These are phyloP conservation scores for Phyllachora maydis DNA, from an alignment of 2,329 filamentous ascomycete genomes.

Conservation along the genomic window DNA sequence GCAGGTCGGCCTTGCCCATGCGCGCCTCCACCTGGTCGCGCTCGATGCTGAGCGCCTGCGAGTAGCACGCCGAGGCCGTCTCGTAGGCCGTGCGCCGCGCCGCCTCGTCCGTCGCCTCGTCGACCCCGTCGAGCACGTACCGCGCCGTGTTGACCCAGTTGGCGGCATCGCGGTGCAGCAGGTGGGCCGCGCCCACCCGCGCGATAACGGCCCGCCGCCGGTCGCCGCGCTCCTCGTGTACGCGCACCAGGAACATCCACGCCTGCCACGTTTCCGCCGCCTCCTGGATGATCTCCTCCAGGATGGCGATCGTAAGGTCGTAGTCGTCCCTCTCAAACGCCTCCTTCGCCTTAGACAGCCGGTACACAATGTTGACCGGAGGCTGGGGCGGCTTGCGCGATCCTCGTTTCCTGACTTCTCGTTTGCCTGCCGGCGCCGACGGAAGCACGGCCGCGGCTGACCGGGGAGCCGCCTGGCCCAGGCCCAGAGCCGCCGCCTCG, in stretches of 20 bases:
- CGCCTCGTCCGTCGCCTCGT: constrained; percentile 21
- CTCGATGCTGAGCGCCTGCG: constrained; percentile 36
- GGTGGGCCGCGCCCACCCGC: too few species aligned
- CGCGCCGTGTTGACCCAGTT: constrained; percentile 40
- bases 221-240: constrained; percentile 39
- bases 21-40: constrained; percentile 34
- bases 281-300: constrained; percentile 44
- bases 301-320: constrained; percentile 33
- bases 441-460: too few species aligned
- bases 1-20: constrained; percentile 35
- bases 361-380: constrained; percentile 47
- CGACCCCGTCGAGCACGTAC: constrained; percentile 29
- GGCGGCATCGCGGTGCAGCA: too few species aligned
- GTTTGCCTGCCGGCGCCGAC: too few species aligned
- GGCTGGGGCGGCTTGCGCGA: constrained; percentile 44
- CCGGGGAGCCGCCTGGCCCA: too few species aligned
- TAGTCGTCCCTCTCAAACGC: constrained; percentile 44
- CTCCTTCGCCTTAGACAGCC: constrained; percentile 45
- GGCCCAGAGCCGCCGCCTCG: too few species aligned
- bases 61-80: constrained; percentile 36
- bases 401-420: too few species aligned
- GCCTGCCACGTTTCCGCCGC: constrained; percentile 47
- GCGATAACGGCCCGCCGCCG: constrained; percentile 31
- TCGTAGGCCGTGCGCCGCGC: constrained; percentile 10
- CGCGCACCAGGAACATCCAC: constrained; percentile 39